Evolutionary conservation across 1,284 basidiomycete genomes (phyloP), one percentile per base, ranked within the genome.

Genomic region (Butyriboletus appendiculatus): DNA sequence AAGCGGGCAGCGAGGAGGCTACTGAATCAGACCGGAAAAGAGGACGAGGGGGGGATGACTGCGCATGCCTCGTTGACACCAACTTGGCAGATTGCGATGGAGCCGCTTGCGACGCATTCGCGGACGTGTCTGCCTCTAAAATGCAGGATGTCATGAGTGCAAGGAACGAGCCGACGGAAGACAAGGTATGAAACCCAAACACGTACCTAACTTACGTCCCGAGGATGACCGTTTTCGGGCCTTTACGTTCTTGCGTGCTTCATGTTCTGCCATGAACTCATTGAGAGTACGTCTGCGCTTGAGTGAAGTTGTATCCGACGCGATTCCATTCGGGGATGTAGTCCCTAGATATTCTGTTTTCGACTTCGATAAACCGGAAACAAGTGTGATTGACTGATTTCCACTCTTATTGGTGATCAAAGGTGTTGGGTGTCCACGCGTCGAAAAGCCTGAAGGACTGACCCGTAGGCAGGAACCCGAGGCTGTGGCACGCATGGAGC

Each of bases 261-360:
- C 82, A 37, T 74, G 75, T 59, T 82, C 84, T 46, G 81, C 83
- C 78, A 84, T 81, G 61, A 84, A 77, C 40, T 88, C 82, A 56
- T 79, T 84, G 28, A 86, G 71, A 4, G 80, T 85, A 15, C 85
- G 80, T 63, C 85, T 88, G 26, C 83, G 76, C 42, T 67, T 65
- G n/a, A 66, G 53, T 22, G 58, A 43, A 41, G 33, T 46, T 41
- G 33, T 37, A 41, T 49, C 55, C 4, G 44, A 43, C 2, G 34
- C 44, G 16, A 35, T 16, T 30, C 20, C 41, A 32, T 42, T 55
- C 22, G 34, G 30, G 16, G 43, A 48, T n/a, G 18, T 7, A 33
- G 11, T 28, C 18, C 4, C 28, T 18, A 43, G 26, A 38, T 42
- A 32, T 10, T 41, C 40, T 1, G 12, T 32, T 15, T 33, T 55